phyloP scores from a whole-genome alignment of 2,329 filamentous ascomycete genomes.

The Trichophyton equinum region DNA sequence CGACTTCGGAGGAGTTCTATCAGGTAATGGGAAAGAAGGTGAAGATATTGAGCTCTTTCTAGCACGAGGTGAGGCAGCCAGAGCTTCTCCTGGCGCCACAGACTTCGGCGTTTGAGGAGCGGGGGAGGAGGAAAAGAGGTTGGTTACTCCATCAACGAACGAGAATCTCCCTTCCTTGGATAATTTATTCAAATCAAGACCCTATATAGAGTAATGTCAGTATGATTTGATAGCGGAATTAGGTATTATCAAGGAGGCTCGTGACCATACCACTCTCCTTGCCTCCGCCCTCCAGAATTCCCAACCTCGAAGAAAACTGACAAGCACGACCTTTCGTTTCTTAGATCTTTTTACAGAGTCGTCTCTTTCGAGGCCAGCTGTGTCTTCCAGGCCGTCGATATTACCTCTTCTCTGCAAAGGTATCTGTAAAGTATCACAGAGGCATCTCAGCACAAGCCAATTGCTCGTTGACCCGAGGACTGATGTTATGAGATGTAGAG shows the following conservation, averaged over 20 bases:
- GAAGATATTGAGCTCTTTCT: background rate
- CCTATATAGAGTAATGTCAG: slow-evolving; percentile 32
- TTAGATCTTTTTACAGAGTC: slow-evolving; percentile 1
- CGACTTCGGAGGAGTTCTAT: slow-evolving; percentile 4
- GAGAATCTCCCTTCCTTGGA: slow-evolving; percentile 47
- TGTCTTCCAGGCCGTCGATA: slow-evolving; percentile 12
- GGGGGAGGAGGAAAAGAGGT: slow-evolving; percentile 37
- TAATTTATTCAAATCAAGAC: slow-evolving; percentile 56
- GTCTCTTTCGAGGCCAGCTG: slow-evolving; percentile 2
- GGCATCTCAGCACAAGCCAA: slow-evolving; percentile 44
- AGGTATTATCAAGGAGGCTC: background rate
- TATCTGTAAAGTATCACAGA: slow-evolving; percentile 35
- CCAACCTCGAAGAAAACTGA: slow-evolving; percentile 70
- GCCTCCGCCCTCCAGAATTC: slow-evolving; percentile 66
- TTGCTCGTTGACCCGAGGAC: slow-evolving; percentile 39
- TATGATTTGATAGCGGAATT: background rate
- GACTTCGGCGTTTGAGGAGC: background rate
- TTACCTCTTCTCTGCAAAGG: slow-evolving; percentile 1
- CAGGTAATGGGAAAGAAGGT: background rate
- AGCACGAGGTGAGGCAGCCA: background rate
- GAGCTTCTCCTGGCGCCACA: background rate
- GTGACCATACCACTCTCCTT: slow-evolving; percentile 47
- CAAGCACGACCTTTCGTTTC: slow-evolving; percentile 50
- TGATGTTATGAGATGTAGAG: slow-evolving; percentile 33
- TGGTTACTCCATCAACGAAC: slow-evolving; percentile 63